Evolutionary conservation across 768 basidiomycete genomes (phyloP).

Genomic region (Collybiopsis confluens): DNA sequence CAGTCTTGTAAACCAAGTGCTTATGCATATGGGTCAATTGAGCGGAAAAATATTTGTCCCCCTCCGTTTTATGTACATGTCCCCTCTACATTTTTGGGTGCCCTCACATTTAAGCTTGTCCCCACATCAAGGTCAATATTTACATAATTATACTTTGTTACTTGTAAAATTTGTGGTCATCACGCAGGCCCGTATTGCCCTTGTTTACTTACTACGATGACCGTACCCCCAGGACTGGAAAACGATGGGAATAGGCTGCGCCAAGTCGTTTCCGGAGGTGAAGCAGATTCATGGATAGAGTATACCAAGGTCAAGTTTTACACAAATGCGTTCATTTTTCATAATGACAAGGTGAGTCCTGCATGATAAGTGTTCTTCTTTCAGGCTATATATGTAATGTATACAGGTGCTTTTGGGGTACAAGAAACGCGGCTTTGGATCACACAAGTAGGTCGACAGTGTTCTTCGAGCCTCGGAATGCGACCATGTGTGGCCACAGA

Average conservation of each 20-base stretch:
- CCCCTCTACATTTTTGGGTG: no score
- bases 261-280: slow-evolving; percentile 27
- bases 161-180: no score
- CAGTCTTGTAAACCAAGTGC: no score
- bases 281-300: slow-evolving; percentile 43
- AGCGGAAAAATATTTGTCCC: no score
- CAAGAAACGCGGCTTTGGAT: slow-evolving; percentile 78
- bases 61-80: no score
- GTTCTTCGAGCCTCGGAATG: not conserved
- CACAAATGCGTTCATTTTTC: slow-evolving; percentile 68
- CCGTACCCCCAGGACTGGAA: slow-evolving; percentile 3
- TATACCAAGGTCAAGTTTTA: slow-evolving; percentile 43
- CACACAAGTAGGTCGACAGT: slow-evolving; percentile 39
- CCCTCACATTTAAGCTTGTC: no score
- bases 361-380: not conserved
- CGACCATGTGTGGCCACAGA: slow-evolving; percentile 29
- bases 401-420: slow-evolving; percentile 42
- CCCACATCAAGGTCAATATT: no score
- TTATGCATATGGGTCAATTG: no score
- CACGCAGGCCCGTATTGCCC: no score
- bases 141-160: no score
- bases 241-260: not conserved
- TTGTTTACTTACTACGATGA: no score
- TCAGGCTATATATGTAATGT: not conserved
- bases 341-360: slow-evolving; percentile 40